A percentile compares a stretch with the other conserved stretches of the same genome.
phyloP scores from a whole-genome alignment of 2,329 filamentous ascomycete genomes.

The Paraphoma chrysanthemicola region DNA sequence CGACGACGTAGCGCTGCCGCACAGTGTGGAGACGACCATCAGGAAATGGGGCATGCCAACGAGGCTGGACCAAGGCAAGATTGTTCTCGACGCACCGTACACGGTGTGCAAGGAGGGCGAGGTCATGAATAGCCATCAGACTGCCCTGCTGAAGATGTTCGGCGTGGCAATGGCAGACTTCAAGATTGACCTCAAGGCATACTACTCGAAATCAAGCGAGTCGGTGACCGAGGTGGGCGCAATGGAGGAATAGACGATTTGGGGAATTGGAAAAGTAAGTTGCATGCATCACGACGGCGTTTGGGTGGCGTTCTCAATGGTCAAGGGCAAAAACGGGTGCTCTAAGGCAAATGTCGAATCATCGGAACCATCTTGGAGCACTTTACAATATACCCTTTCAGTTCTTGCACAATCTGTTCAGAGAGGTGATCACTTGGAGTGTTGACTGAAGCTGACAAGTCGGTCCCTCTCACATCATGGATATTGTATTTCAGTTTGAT shows the following conservation, averaged over 20 bases:
- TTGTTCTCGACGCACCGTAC: slow-evolving; percentile 77
- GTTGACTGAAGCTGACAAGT: neutral
- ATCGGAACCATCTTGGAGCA: slow-evolving; percentile 17
- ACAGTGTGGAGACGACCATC: slow-evolving; percentile 89
- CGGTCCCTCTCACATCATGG: neutral
- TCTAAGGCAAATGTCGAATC: slow-evolving; percentile 14
- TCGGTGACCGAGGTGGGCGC: slow-evolving; percentile 60
- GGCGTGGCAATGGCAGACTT: slow-evolving; percentile 91
- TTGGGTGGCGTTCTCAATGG: slow-evolving; percentile 25
- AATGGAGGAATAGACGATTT: slow-evolving; percentile 50
- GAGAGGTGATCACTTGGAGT: neutral
- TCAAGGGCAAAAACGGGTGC: slow-evolving; percentile 24
- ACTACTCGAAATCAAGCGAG: slow-evolving; percentile 45
- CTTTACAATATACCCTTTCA: slow-evolving; percentile 37
- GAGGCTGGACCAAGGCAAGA: slow-evolving; percentile 84
- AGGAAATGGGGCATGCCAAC: slow-evolving; percentile 90
- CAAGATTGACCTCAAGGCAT: slow-evolving; percentile 78
- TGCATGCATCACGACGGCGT: slow-evolving; percentile 34
- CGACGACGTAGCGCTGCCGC: slow-evolving; percentile 84
- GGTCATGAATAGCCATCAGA: slow-evolving; percentile 87
- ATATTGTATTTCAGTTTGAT: neutral
- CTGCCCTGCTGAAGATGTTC: slow-evolving; percentile 91
- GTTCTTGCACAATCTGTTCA: slow-evolving; percentile 3
- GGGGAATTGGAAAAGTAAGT: neutral
- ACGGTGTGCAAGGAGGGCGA: slow-evolving; percentile 86